Evolutionary conservation across 768 basidiomycete genomes (phyloP).

Genomic region (Xerocomellus intermedius): DNA sequence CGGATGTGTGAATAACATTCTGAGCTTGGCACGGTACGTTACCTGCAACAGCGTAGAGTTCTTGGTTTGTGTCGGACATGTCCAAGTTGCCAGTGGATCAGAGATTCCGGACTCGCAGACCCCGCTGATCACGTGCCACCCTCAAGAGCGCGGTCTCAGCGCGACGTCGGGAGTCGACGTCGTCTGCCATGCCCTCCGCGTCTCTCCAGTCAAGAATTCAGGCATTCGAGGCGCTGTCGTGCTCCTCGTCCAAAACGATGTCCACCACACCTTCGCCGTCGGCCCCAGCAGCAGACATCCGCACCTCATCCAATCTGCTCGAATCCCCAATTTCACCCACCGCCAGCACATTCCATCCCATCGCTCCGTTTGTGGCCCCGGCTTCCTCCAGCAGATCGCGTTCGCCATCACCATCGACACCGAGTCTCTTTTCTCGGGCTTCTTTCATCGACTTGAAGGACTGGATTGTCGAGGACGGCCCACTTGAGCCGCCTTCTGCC

Average conservation of each 20-base stretch:
- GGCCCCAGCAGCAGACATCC: not conserved
- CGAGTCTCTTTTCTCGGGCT: constrained; percentile 42
- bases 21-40: not conserved
- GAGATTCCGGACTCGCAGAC: no score
- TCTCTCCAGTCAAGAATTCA: constrained; percentile 57
- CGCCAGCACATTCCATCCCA: constrained; percentile 42
- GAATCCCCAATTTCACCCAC: constrained; percentile 52
- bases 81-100: not conserved
- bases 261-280: constrained; percentile 13
- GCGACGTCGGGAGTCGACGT: no score
- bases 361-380: constrained; percentile 37
- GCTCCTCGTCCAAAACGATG: constrained; percentile 25
- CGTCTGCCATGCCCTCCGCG: constrained; percentile 40
- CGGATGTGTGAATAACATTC: not conserved
- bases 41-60: constrained; percentile 82
- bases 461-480: constrained; percentile 68
- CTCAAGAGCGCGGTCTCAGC: no score
- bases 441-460: constrained; percentile 72
- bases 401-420: constrained; percentile 50
- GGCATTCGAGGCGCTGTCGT: constrained; percentile 59
- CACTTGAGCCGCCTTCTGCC: constrained; percentile 26
- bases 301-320: constrained; percentile 34
- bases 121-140: not conserved
- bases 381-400: constrained; percentile 22
- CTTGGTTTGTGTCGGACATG: constrained; percentile 25